Percentiles rank a stretch among this genome's conserved stretches.
Conservation (phyloP, 768 basidiomycete genomes). For the Glaciozyma martinii region DNA sequence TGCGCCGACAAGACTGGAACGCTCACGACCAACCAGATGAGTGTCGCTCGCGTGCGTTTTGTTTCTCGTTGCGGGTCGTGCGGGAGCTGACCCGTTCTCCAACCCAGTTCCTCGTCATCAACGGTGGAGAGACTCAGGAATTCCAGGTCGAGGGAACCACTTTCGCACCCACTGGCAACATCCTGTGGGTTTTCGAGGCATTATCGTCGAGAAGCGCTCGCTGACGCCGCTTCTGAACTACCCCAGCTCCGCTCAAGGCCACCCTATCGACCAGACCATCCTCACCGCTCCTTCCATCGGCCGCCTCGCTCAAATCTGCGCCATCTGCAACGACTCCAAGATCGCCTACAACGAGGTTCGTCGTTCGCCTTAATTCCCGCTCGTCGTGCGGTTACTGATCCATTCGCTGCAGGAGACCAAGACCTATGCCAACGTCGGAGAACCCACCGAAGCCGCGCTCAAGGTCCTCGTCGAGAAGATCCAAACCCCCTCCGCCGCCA, state of each 20-base stretch:
- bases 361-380: background rate
- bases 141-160: conserved; percentile 85
- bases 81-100: background rate
- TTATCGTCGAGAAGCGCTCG: background rate
- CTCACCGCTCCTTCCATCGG: conserved; percentile 38
- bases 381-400: background rate
- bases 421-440: conserved; percentile 73
- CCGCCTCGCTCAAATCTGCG: conserved; percentile 70
- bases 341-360: conserved; percentile 67
- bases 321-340: conserved; percentile 91
- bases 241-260: conserved; percentile 38
- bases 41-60: conserved; percentile 53
- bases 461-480: conserved; percentile 93
- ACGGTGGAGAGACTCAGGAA: conserved; percentile 51
- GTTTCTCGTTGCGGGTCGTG: background rate
- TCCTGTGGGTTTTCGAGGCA: conserved; percentile 42
- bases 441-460: conserved; percentile 94
- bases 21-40: conserved; percentile 62
- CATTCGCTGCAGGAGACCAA: conserved; percentile 53
- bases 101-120: conserved; percentile 64
- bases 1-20: conserved; percentile 95
- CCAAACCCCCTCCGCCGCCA: conserved; percentile 53
- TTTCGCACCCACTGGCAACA: conserved; percentile 71
- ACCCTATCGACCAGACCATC: conserved; percentile 54
- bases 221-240: background rate